Evolutionary conservation across 441 rosid species (phyloP), one percentile per base, ranked within the genome.

Genomic region (Populus hybrid): DNA sequence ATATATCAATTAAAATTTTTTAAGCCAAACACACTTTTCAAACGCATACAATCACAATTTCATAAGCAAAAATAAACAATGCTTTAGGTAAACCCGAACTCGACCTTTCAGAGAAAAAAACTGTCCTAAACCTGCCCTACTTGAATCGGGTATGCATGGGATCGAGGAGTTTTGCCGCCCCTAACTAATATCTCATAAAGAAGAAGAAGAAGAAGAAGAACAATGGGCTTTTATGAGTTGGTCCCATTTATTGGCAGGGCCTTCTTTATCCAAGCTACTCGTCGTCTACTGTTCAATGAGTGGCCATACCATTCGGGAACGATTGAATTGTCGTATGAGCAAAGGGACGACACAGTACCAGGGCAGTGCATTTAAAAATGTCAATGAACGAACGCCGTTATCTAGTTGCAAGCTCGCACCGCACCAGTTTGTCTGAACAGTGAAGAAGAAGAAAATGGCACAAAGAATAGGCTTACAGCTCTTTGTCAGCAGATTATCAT

Each of bases 401-500:
- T 16, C 61, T 53, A 53, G 61, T 5, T 53, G n/a, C 61, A 53
- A 16, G 21, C 8, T 5, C 61, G 61, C 61, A 16, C n/a, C 61
- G n/a, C 61, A 18, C 36, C n/a, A 53, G 61, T 53, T 18, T 53
- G n/a, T 53, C 61, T 6, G 21, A 18, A 9, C 50, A 42, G 68
- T 2, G 38, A 18, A 67, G 50, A 76, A 57, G 70, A 28, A 78
- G 57, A 50, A 16, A 71, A 89, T 87, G 89, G 88, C 90, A 16
- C 86, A 87, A 69, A 73, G 80, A 73, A 67, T 78, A 7, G 76
- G 84, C 38, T 35, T 75, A 18, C 81, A 84, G 73, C 92, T 88
- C 64, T 86, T 90, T 69, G 87, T 89, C 30, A 80, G 86, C 90
- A 87, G 86, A 66, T 84, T 93, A 72, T 91, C 92, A 11, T 82